Evolutionary conservation across 495 filamentous ascomycete genomes (phyloP).

Genomic region (Penicillium tannophilum): DNA sequence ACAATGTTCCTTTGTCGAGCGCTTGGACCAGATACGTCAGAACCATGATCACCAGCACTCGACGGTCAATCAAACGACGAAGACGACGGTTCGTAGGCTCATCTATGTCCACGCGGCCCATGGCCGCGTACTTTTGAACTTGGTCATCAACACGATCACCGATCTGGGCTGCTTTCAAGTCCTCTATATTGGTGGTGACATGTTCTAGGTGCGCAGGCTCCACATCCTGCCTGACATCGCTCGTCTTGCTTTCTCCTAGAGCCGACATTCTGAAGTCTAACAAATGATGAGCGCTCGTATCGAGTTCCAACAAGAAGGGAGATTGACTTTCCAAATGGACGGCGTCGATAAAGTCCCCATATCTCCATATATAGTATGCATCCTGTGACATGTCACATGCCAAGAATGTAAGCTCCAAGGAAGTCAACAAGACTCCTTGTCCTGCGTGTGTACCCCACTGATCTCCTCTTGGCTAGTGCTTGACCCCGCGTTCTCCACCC

Average conservation of each 20-base stretch:
- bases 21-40: constrained; percentile 59
- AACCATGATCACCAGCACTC: constrained; percentile 39
- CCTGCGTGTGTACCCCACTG: background rate
- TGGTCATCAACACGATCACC: constrained; percentile 1
- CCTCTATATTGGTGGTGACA: background rate
- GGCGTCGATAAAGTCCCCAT: background rate
- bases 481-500: constrained; percentile 1
- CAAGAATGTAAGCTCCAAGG: background rate
- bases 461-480: background rate
- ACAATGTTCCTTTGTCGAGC: constrained; percentile 63
- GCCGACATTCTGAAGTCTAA: background rate
- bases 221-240: background rate
- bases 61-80: constrained; percentile 41
- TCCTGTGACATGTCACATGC: background rate
- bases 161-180: background rate
- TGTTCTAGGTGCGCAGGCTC: background rate
- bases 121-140: background rate
- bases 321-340: background rate
- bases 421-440: background rate
- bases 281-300: background rate
- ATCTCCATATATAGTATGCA: background rate
- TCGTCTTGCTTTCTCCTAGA: background rate
- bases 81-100: constrained; percentile 46
- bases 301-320: background rate
- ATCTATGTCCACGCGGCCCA: constrained; percentile 28